These are phyloP conservation scores for Dioszegia hungarica DNA, from an alignment of 768 basidiomycete species.

Conservation along the genomic window DNA sequence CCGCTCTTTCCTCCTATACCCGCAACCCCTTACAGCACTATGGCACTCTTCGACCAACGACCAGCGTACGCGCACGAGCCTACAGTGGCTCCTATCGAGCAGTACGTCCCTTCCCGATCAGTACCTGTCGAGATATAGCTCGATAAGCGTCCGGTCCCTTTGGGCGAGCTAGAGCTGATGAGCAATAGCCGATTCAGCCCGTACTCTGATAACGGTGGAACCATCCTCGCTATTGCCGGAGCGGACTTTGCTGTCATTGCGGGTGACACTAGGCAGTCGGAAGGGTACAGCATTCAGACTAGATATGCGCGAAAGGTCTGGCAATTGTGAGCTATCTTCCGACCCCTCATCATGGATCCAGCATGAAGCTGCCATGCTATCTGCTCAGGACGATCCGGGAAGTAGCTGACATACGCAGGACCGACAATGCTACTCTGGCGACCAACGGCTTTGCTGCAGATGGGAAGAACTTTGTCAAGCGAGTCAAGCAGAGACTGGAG, in stretches of 20 bases:
- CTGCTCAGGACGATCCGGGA: too few species aligned
- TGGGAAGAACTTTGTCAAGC: conserved; percentile 96
- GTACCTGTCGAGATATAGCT: neutral
- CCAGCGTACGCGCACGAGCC: conserved; percentile 20
- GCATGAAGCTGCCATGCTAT: neutral
- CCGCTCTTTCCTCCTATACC: neutral
- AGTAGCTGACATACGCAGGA: conserved; percentile 55
- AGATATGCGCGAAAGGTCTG: conserved; percentile 95
- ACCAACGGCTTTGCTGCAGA: conserved; percentile 98
- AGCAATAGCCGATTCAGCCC: conserved; percentile 62
- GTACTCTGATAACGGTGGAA: conserved; percentile 89
- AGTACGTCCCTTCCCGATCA: conserved; percentile 19
- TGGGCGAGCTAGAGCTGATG: too few species aligned
- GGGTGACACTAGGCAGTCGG: conserved; percentile 91
- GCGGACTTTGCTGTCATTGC: conserved; percentile 90
- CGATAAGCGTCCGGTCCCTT: too few species aligned
- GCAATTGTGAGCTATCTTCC: conserved; percentile 81
- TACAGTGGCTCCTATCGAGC: conserved; percentile 35
- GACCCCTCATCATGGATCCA: too few species aligned
- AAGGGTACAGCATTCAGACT: conserved; percentile 97
- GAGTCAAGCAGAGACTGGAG: conserved; percentile 89
- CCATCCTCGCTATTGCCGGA: conserved; percentile 86
- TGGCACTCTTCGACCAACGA: conserved; percentile 31
- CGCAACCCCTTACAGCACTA: conserved; percentile 7
- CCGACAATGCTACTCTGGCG: conserved; percentile 85